Evolutionary conservation across 208 protist species (phyloP), one percentile per base, ranked within the genome.

Genomic region (Crithidia expoeki): DNA sequence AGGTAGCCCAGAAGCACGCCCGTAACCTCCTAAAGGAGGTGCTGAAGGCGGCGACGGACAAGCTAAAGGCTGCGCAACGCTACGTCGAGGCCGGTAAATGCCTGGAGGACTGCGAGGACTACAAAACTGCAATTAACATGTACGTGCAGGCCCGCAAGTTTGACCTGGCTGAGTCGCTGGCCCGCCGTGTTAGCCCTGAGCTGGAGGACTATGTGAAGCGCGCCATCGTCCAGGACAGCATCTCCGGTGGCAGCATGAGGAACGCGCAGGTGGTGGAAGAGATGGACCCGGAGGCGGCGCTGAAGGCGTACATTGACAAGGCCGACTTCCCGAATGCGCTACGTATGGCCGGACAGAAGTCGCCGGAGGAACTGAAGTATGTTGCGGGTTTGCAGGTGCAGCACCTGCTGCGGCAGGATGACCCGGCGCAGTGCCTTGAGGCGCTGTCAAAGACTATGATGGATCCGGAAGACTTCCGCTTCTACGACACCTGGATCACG

Each of bases 141-240:
- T 98, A 98, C 83, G 93, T 98, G 34, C 73, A 89, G 52, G 97
- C 85, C 9, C 84, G 88, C 55, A 85, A 98, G 81, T 98, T 96
- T 79, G 93, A 98, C 66, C 75, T 98, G 72, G 93, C 93, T 12
- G 86, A 96, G 73, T 72, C 79, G 32, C 80, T 97, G 30, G 95
- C 94, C 16, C 82, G 86, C 59, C 89, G 89, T 50, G 89, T 95
- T 36, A 93, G 85, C 63, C 89, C 89, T 6, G 91, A 98, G 60
- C 59, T 97, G 47, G 85, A 89, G 61, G 86, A 94, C 61, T 93
- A 95, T 70, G 95, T 98, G 51, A 88, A 94, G 81, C 80, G 83
- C 5, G 93, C 84, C 19, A 94, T 94, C 78, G 88, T 97, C 66
- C 83, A 93, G 69, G 86, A 90, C 69, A 95, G 93, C 79, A 95